Conservation (phyloP, 2,329 filamentous ascomycete species). For the Aspergillus ibericus region DNA sequence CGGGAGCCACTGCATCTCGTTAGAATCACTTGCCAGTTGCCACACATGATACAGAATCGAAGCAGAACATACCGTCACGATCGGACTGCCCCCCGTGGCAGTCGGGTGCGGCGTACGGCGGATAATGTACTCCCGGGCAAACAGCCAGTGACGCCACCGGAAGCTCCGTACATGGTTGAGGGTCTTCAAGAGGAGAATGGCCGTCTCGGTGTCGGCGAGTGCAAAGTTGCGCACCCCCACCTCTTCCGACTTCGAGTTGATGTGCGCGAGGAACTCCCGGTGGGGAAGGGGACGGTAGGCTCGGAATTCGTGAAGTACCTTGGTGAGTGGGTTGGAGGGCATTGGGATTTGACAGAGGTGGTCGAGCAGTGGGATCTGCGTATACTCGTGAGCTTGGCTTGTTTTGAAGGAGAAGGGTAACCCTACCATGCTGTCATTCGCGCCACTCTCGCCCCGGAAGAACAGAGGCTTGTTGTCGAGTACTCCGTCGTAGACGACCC, state of each 20-base stretch:
- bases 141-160: constrained; percentile 52
- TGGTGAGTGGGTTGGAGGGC: constrained; percentile 84
- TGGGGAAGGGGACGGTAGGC: constrained; percentile 88
- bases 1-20: constrained; percentile 43
- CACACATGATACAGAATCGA: neutral
- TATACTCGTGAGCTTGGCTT: neutral
- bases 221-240: constrained; percentile 42
- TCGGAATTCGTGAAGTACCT: constrained; percentile 85
- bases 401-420: neutral
- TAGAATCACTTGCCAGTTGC: neutral
- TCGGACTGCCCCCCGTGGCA: constrained; percentile 51
- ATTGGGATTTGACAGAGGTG: constrained; percentile 83
- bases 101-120: constrained; percentile 47
- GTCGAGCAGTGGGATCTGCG: constrained; percentile 76
- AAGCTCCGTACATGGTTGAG: constrained; percentile 51
- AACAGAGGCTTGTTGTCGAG: constrained; percentile 68
- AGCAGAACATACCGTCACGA: constrained; percentile 43
- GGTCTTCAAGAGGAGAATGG: constrained; percentile 46
- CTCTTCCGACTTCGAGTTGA: constrained; percentile 56
- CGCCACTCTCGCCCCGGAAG: constrained; percentile 90
- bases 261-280: constrained; percentile 76
- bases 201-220: constrained; percentile 40
- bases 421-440: constrained; percentile 83
- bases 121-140: constrained; percentile 52
- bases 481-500: constrained; percentile 85